Conservation (phyloP, 2,329 filamentous ascomycete species). For the Xenoacremonium recifei region DNA sequence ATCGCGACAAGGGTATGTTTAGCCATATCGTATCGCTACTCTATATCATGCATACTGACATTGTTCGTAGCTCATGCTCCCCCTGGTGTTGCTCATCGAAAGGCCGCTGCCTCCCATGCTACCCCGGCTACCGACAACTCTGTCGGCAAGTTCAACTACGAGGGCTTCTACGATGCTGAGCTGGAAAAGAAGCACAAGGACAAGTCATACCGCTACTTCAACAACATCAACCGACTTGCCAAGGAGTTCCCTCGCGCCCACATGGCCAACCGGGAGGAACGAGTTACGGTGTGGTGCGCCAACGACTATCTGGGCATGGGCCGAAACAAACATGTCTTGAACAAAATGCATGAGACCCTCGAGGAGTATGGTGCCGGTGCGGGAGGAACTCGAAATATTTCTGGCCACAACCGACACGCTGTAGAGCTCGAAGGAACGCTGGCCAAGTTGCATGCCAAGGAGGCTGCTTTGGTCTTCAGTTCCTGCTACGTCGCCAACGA, state of each 20-base stretch:
- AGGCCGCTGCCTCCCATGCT: slow-evolving; percentile 17
- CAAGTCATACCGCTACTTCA: slow-evolving; percentile 99
- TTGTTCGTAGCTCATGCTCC: slow-evolving; percentile 20
- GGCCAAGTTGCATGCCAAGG: slow-evolving; percentile 87
- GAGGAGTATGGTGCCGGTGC: slow-evolving; percentile 94
- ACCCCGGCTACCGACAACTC: slow-evolving; percentile 26
- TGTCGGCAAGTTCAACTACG: slow-evolving; percentile 77
- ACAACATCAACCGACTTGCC: slow-evolving; percentile 98
- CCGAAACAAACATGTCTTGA: slow-evolving; percentile 80
- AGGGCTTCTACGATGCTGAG: slow-evolving; percentile 82
- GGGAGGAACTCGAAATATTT: slow-evolving; percentile 95
- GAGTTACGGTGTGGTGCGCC: slow-evolving; percentile 97
- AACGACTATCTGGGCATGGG: slow-evolving; percentile 99
- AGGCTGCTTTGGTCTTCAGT: slow-evolving; percentile 89
- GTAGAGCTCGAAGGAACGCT: slow-evolving; percentile 78
- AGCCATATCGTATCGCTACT: background rate
- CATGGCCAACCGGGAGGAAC: slow-evolving; percentile 77
- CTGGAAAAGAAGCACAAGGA: slow-evolving; percentile 99
- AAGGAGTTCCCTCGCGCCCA: slow-evolving; percentile 95
- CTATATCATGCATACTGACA: slow-evolving; percentile 14
- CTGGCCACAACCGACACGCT: slow-evolving; percentile 94
- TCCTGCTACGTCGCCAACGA: slow-evolving; percentile 99
- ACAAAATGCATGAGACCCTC: slow-evolving; percentile 90
- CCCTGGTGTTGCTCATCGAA: slow-evolving; percentile 22
- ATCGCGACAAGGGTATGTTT: slow-evolving; percentile 50